Percentiles rank a stretch among this genome's conserved stretches.
phyloP scores from a whole-genome alignment of 345 rosid species.

The Camelina neglecta region DNA sequence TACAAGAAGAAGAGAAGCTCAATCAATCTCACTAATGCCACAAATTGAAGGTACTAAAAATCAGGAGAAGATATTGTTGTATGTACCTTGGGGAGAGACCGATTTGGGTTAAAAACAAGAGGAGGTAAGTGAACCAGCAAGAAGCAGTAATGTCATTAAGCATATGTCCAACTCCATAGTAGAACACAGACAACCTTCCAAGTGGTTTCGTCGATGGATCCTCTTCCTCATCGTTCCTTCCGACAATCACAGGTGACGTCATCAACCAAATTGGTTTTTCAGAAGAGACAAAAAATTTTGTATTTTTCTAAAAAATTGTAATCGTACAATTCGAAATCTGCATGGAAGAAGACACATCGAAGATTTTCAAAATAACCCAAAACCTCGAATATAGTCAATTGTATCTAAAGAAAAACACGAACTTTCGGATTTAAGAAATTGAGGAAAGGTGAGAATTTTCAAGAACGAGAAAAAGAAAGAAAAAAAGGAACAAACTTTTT shows the following conservation, averaged over 20 bases:
- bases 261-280: constrained; percentile 17
- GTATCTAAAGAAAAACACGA: background rate
- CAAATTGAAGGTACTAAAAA: background rate
- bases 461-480: background rate
- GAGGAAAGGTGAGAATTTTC: background rate
- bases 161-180: constrained; percentile 92
- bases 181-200: constrained; percentile 77
- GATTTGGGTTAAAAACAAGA: constrained; percentile 80
- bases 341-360: background rate
- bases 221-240: constrained; percentile 37
- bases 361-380: background rate
- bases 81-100: constrained; percentile 86
- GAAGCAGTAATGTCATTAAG: constrained; percentile 97
- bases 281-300: background rate
- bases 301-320: background rate
- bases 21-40: background rate
- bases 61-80: background rate
- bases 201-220: constrained; percentile 61
- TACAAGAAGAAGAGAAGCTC: constrained; percentile 35
- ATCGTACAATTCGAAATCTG: constrained; percentile 11
- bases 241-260: constrained; percentile 45
- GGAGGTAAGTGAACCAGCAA: constrained; percentile 96
- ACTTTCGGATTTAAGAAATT: constrained; percentile 7
- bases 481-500: constrained; percentile 24
- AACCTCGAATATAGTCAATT: background rate